Base-by-base conservation (phyloP, 495 filamentous ascomycete species). In the Neurospora tetraspora region DNA sequence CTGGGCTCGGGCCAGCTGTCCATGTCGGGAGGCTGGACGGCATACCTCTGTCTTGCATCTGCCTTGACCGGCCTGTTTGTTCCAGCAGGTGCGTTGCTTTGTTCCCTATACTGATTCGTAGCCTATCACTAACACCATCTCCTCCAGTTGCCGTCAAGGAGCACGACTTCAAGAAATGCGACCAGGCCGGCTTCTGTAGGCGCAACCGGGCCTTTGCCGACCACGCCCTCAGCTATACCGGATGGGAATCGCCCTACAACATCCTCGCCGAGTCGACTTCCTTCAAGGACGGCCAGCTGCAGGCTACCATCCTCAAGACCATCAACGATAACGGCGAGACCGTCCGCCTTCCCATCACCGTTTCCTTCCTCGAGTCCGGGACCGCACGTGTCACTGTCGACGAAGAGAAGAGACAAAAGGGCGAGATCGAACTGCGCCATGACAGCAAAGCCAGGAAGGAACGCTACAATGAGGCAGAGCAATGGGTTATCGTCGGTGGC, bases 171-270 rank as follows among this genome's bases (percentile, higher is more conserved):
- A 99, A 98, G 78, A 97, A 90, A 73, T 99, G 96, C 83, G 83
- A 88, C 43, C 96, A 99, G 80, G 94, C 94, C 0, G 96, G 96
- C 71, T 99, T 98, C 85, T 98, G 96, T 82, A 93, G 92, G 78
- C 93, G 96, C 72, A 98, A 97, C 81, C 90, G 95, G 79, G 92
- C 89, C 37, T 93, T 91, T 78, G 96, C 96, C 73, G 94, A 98
- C 79, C 85, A 88, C 70, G 94, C 88, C 71, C 81, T 87, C 45
- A 83, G 88, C 39, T 77, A 86, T 39, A 89, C 88, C 69, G 85
- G 87, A 20, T 97, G 94, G 94, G 82, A 83, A 72, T 90, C 94
- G 18, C 94, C 94, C 2, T 99, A 98, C 81, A 87, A 87, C 76
- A 88, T 98, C 69, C 85, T 90, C 45, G 81, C 89, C 70, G 84